phyloP scores from a whole-genome alignment of 1,139 yeast species.

The Candida freyschussii region DNA sequence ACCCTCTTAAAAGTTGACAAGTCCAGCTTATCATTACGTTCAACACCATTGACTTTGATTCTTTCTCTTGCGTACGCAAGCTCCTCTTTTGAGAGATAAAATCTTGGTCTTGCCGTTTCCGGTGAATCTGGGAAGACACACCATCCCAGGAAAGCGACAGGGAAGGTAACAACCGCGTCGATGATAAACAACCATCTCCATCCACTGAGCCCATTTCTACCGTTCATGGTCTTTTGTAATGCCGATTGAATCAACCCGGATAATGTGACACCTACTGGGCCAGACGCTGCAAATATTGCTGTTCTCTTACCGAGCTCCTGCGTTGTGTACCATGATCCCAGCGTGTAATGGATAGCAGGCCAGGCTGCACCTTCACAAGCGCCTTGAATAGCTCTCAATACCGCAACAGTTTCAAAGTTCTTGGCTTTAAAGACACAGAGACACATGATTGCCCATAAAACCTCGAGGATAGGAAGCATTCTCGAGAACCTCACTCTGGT shows the following conservation, averaged over 20 bases:
- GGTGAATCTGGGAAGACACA: conserved; percentile 47
- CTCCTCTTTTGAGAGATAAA: conserved; percentile 17
- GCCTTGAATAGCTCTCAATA: conserved; percentile 48
- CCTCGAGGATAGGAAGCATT: conserved; percentile 29
- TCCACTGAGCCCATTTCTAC: conserved; percentile 44
- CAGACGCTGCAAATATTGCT: conserved; percentile 52
- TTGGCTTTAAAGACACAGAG: conserved; percentile 37
- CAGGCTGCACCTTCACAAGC: conserved; percentile 44
- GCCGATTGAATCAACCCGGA: conserved; percentile 59
- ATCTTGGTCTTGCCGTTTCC: conserved; percentile 32
- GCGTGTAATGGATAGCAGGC: conserved; percentile 40
- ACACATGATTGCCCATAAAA: conserved; percentile 39
- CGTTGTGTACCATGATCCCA: conserved; percentile 54
- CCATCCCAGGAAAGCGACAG: conserved; percentile 40
- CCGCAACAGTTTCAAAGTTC: conserved; percentile 14
- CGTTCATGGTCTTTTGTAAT: conserved; percentile 40
- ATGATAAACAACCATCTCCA: conserved; percentile 73
- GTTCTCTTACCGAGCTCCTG: conserved; percentile 53
- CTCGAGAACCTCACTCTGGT: conserved; percentile 27
- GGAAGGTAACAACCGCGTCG: conserved; percentile 51
- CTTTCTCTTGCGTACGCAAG: conserved; percentile 9
- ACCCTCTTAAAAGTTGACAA: conserved; percentile 9
- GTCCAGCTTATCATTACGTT: conserved; percentile 6
- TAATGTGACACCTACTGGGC: conserved; percentile 50
- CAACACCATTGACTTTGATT: conserved; percentile 9